These are phyloP conservation scores for Dichotomocladium elegans DNA, from an alignment of 371 early-diverging fungal genomes.

Conservation along the genomic window DNA sequence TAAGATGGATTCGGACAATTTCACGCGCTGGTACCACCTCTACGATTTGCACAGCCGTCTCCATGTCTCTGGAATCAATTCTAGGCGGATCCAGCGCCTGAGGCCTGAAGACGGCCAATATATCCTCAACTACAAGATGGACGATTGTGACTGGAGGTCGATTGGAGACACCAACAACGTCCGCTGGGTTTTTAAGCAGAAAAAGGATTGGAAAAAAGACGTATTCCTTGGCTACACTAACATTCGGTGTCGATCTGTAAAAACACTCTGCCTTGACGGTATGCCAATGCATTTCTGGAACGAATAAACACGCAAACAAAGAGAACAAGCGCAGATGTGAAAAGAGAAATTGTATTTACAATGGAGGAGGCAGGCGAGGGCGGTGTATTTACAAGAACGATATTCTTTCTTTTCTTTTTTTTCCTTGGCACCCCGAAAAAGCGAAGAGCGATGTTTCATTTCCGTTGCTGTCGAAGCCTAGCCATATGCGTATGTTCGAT, in stretches of 20 bases:
- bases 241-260: background rate
- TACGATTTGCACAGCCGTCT: background rate
- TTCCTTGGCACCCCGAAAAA: background rate
- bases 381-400: too few species aligned
- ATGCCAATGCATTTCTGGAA: background rate
- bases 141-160: background rate
- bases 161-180: background rate
- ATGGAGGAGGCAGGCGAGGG: too few species aligned
- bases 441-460: background rate
- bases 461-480: background rate
- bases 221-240: background rate
- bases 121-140: background rate
- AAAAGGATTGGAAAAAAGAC: background rate
- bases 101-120: background rate
- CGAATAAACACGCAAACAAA: background rate
- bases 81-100: background rate
- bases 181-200: background rate
- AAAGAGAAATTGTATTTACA: too few species aligned
- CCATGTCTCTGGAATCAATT: background rate
- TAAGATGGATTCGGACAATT: background rate
- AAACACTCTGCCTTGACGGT: background rate
- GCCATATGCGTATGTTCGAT: conserved; percentile 59
- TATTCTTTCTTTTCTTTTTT: too few species aligned
- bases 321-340: background rate
- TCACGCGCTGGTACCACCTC: background rate